Conservation (phyloP, 345 rosid genomes). For the Acer saccharum region DNA sequence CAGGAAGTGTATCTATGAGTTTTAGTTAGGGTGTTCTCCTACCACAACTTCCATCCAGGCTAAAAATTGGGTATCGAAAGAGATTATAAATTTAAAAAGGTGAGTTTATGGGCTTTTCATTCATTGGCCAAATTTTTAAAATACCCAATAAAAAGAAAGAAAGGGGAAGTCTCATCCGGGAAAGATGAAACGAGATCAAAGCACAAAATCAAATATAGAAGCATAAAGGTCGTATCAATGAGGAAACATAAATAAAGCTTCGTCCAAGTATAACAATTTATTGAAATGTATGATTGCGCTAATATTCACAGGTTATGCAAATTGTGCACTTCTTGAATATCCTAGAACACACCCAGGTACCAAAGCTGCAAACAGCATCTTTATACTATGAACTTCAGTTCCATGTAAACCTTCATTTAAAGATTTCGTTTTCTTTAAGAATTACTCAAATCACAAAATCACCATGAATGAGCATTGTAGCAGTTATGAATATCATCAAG, state of each 20-base stretch:
- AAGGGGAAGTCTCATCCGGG: neutral
- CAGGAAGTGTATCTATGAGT: neutral
- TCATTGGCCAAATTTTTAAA: neutral
- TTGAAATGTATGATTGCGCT: neutral
- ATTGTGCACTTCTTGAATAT: neutral
- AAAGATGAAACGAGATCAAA: neutral
- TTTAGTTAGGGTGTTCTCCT: neutral
- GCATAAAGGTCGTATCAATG: neutral
- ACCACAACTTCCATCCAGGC: neutral
- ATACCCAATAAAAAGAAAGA: neutral
- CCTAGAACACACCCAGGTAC: neutral
- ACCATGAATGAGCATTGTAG: neutral
- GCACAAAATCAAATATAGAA: neutral
- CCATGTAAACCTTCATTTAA: neutral
- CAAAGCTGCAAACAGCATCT: conserved; percentile 1
- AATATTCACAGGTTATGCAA: neutral
- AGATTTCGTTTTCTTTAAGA: neutral
- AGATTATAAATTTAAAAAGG: neutral
- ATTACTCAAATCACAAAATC: neutral
- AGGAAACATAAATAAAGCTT: neutral
- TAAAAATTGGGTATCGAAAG: neutral
- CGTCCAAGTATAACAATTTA: neutral
- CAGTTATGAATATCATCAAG: conserved; percentile 1
- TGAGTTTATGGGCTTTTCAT: neutral
- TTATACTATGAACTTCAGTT: neutral